These are phyloP conservation scores for Senna tora DNA, from an alignment of 306 rosid genomes.

Conservation along the genomic window DNA sequence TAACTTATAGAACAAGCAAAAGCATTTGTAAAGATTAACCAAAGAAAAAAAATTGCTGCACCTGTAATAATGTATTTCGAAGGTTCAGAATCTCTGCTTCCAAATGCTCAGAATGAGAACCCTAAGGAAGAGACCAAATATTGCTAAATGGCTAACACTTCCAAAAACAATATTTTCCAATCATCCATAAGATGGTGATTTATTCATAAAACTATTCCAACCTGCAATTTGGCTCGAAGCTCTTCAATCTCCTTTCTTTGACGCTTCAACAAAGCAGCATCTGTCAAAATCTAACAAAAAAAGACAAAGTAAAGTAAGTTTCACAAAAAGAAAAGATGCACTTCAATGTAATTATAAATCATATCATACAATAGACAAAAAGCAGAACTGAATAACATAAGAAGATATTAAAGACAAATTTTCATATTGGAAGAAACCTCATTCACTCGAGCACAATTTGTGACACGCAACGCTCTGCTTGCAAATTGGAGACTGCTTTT, in stretches of 20 bases:
- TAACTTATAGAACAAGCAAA: slow-evolving; percentile 36
- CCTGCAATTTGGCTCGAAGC: slow-evolving; percentile 91
- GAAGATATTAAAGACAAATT: background rate
- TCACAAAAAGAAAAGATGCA: slow-evolving; percentile 21
- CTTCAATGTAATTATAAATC: slow-evolving; percentile 34
- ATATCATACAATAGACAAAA: slow-evolving; percentile 29
- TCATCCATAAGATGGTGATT: background rate
- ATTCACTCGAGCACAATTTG: slow-evolving; percentile 91
- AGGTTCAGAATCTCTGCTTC: slow-evolving; percentile 82
- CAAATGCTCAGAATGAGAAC: slow-evolving; percentile 91
- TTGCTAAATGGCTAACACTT: slow-evolving; percentile 27
- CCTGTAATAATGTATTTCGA: slow-evolving; percentile 89
- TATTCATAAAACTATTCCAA: slow-evolving; percentile 41
- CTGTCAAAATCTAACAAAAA: slow-evolving; percentile 81
- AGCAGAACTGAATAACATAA: slow-evolving; percentile 18
- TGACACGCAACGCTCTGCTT: slow-evolving; percentile 94
- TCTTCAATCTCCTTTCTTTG: slow-evolving; percentile 96
- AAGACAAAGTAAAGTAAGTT: slow-evolving; percentile 28
- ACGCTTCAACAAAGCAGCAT: slow-evolving; percentile 97
- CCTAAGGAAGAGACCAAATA: slow-evolving; percentile 52
- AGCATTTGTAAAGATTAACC: slow-evolving; percentile 29
- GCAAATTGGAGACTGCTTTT: slow-evolving; percentile 98
- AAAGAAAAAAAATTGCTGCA: slow-evolving; percentile 38
- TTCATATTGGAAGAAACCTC: slow-evolving; percentile 63
- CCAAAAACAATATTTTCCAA: slow-evolving; percentile 3